Conservation (phyloP, 2,329 filamentous ascomycete genomes). For the Cladosporium oxysporum region DNA sequence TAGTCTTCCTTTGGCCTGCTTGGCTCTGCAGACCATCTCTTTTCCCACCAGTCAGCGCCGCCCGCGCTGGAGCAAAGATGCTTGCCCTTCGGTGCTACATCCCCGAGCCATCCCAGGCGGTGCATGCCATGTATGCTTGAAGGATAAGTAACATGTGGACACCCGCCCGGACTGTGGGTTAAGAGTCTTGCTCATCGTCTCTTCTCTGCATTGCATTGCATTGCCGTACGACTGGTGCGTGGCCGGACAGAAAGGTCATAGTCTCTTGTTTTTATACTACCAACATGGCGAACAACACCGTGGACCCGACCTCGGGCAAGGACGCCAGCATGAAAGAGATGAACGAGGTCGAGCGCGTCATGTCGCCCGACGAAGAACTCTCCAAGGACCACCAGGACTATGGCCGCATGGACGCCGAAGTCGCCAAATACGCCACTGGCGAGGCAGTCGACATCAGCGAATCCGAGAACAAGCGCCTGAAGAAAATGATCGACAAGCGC, state of each 20-base stretch:
- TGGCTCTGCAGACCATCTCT: slow-evolving; percentile 15
- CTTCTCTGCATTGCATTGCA: not conserved
- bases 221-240: not conserved
- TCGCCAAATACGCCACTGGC: slow-evolving; percentile 67
- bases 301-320: slow-evolving; percentile 7
- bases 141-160: slow-evolving; percentile 19
- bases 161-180: slow-evolving; percentile 8
- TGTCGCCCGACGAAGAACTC: slow-evolving; percentile 45
- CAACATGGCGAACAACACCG: slow-evolving; percentile 10
- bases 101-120: slow-evolving; percentile 4
- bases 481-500: slow-evolving; percentile 65
- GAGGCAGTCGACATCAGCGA: slow-evolving; percentile 58
- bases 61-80: not conserved
- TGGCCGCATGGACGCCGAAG: slow-evolving; percentile 65
- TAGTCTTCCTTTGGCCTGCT: slow-evolving; percentile 19
- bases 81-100: slow-evolving; percentile 13
- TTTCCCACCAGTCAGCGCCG: slow-evolving; percentile 12
- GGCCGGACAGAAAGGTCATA: not conserved
- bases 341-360: slow-evolving; percentile 51
- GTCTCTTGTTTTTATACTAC: not conserved
- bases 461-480: slow-evolving; percentile 63
- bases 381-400: slow-evolving; percentile 59
- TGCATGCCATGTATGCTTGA: not conserved
- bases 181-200: not conserved
- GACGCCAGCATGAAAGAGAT: slow-evolving; percentile 22